A percentile compares a stretch with the other conserved stretches of the same genome.
Conservation (phyloP, 2,329 filamentous ascomycete species). For the Lanzia echinophila region DNA sequence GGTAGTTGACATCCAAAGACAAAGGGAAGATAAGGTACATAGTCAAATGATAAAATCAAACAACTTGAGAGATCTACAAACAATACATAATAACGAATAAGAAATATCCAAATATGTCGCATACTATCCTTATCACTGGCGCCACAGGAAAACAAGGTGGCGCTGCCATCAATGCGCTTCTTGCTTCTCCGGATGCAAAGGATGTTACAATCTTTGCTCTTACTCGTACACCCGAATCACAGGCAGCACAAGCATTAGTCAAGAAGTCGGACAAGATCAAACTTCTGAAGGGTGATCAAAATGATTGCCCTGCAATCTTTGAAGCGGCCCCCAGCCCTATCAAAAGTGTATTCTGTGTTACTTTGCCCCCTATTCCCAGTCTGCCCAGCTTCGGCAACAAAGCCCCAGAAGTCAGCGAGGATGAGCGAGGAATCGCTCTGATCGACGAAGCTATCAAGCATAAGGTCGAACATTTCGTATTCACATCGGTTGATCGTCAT, state of each 20-base stretch:
- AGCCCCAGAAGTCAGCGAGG: slow-evolving; percentile 29
- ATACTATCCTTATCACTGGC: slow-evolving; percentile 36
- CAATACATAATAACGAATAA: neutral
- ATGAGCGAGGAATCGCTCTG: slow-evolving; percentile 44
- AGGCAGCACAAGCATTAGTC: slow-evolving; percentile 41
- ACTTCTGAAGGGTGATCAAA: slow-evolving; percentile 50
- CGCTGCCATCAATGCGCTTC: slow-evolving; percentile 37
- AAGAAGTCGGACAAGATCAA: slow-evolving; percentile 40
- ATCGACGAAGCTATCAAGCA: slow-evolving; percentile 44
- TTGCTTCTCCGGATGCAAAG: slow-evolving; percentile 22
- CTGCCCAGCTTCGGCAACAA: slow-evolving; percentile 7
- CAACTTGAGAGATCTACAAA: neutral
- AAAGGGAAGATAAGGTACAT: neutral
- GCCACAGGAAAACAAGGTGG: slow-evolving; percentile 44
- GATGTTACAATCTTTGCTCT: slow-evolving; percentile 49
- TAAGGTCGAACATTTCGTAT: slow-evolving; percentile 48
- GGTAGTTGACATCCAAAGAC: neutral
- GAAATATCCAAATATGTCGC: neutral
- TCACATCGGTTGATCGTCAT: slow-evolving; percentile 51
- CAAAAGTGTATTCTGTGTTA: slow-evolving; percentile 56
- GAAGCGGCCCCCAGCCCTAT: slow-evolving; percentile 32
- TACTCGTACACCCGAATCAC: slow-evolving; percentile 46
- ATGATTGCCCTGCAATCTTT: slow-evolving; percentile 46
- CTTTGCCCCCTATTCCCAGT: slow-evolving; percentile 27
- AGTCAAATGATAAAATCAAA: neutral